Base-by-base conservation (phyloP, 1,139 yeast species). In the Schwanniomyces etchellsii region DNA sequence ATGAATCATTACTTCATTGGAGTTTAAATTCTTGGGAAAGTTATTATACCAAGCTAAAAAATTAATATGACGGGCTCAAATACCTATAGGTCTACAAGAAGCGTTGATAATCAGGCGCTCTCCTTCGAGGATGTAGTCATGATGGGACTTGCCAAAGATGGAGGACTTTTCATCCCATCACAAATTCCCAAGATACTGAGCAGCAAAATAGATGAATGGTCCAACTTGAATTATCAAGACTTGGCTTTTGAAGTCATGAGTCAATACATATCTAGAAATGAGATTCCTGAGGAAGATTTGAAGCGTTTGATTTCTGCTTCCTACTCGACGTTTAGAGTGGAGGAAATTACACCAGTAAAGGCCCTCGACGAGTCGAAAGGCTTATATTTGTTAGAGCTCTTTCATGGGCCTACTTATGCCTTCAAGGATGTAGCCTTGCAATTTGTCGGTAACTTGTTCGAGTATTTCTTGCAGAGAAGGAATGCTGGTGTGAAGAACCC, bases 351-450 rank as follows among this genome's bases (percentile, higher is more conserved):
- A 9, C 99, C 99, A 15, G 57, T 88, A 32, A 73, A 70, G 25
- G 63, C 73, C 30, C 70, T 88, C 29, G 70, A 71, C 38, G 58
- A 70, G 33, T 65, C 66, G 33, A 68, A 74, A 34, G 70, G 77
- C 37, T 65, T 91, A 38, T 81, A 85, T 54, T 64, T 91, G 37
- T 70, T 91, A 50, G 99, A 91, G 60, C 69, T 91, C 38, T 91
- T 91, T 77, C 99, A 91, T 51, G 99, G 99, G 25, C 99, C 99
- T 40, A 91, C 99, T 4, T 91, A 91, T 52, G 99, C 99, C 7
- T 91, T 91, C 69, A 91, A 91, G 60, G 99, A 91, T 56, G 98
- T 91, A 41, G 99, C 99, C 3, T 72, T 91, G 50, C 99, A 91
- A 58, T 89, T 91, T 58, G 95, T 91, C 24, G 99, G 99, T 44